Percentiles rank a stretch among this genome's conserved stretches.
Conservation (phyloP, 164 flowering plant species). For the Dillenia turbinata region DNA sequence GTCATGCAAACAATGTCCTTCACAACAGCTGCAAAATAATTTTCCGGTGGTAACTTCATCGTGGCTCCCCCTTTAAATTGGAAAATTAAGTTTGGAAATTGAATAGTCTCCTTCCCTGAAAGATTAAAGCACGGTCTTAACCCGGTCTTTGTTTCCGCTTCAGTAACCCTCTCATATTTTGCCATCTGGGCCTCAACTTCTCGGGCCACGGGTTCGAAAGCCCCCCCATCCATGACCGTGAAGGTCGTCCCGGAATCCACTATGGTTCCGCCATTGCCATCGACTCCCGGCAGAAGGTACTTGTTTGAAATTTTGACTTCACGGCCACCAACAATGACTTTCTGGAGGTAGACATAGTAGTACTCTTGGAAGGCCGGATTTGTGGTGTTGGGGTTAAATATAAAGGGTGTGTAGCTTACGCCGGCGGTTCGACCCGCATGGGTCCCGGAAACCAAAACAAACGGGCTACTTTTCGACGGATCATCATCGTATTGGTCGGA, state of each 20-base stretch:
- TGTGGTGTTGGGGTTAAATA: constrained; percentile 32
- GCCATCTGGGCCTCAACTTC: constrained; percentile 47
- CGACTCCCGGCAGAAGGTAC: constrained; percentile 32
- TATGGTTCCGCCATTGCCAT: constrained; percentile 67
- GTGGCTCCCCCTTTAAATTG: constrained; percentile 71
- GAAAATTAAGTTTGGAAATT: constrained; percentile 45
- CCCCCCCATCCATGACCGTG: constrained; percentile 56
- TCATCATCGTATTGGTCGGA: constrained; percentile 63
- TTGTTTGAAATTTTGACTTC: constrained; percentile 46
- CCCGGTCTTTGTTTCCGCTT: constrained; percentile 36
- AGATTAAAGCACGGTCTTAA: constrained; percentile 59
- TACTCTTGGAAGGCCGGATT: constrained; percentile 36
- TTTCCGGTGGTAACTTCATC: constrained; percentile 49
- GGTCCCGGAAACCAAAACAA: constrained; percentile 29
- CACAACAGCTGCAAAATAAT: constrained; percentile 43
- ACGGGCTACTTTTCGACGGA: constrained; percentile 23
- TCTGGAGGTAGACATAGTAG: constrained; percentile 54
- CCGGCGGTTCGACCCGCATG: constrained; percentile 20
- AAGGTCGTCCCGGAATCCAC: constrained; percentile 80
- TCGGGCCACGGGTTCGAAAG: constrained; percentile 38
- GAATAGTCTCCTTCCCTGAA: constrained; percentile 18
- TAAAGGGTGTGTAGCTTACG: constrained; percentile 56
- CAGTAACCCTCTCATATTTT: constrained; percentile 30
- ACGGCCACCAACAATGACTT: constrained; percentile 52
- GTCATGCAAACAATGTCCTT: constrained; percentile 44